These are phyloP conservation scores for Beauveria bassiana DNA, from an alignment of 2,329 filamentous ascomycete genomes.

Conservation along the genomic window DNA sequence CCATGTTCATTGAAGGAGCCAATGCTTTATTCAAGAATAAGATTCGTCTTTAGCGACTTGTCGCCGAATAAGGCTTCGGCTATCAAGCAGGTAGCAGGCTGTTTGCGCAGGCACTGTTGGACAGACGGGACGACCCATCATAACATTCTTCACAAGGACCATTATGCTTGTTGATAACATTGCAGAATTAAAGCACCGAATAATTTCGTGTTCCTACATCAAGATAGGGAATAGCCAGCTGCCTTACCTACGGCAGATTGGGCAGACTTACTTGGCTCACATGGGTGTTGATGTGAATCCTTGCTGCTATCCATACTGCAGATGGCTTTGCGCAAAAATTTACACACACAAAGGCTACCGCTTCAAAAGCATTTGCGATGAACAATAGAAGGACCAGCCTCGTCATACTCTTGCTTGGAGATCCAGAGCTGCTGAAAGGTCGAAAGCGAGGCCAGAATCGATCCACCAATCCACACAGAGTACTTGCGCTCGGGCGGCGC, in stretches of 20 bases:
- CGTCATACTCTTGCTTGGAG: conserved; percentile 99
- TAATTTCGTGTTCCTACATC: background rate
- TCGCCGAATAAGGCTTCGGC: no score
- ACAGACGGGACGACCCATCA: background rate
- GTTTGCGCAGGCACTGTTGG: background rate
- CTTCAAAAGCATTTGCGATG: conserved; percentile 99
- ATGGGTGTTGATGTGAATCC: background rate
- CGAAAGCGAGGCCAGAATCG: conserved; percentile 96
- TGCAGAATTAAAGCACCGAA: background rate
- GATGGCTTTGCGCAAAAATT: background rate
- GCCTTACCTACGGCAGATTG: background rate
- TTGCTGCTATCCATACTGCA: background rate
- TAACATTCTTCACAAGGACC: background rate
- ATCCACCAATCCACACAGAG: conserved; percentile 99
- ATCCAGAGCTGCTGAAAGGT: conserved; percentile 99
- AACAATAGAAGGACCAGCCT: conserved; percentile 98
- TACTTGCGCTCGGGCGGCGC: conserved; percentile 99
- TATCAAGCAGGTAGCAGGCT: background rate
- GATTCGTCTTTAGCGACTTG: background rate
- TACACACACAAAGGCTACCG: no score
- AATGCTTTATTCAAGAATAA: background rate
- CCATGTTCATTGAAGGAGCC: conserved; percentile 14
- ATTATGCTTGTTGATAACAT: background rate
- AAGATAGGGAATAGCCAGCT: background rate
- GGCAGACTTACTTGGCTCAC: background rate